These are phyloP conservation scores for Penicillium sp. DNA, from an alignment of 2,329 filamentous ascomycete genomes.

Conservation along the genomic window DNA sequence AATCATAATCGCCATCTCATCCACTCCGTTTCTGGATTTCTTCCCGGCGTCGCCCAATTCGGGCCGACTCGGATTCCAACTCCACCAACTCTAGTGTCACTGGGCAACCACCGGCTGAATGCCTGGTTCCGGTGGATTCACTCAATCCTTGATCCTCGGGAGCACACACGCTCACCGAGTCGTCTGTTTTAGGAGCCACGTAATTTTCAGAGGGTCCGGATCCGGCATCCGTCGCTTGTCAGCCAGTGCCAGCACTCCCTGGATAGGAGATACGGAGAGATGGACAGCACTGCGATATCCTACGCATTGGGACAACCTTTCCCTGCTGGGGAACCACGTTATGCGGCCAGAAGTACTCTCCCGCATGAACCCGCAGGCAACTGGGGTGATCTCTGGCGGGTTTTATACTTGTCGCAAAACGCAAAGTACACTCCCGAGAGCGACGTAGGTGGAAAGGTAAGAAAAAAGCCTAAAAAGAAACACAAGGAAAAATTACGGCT, in stretches of 20 bases:
- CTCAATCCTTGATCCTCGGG: conserved; percentile 21
- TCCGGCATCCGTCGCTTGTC: conserved; percentile 7
- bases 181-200: conserved; percentile 23
- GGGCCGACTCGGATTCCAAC: conserved; percentile 32
- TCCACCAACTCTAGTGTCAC: conserved; percentile 26
- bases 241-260: not conserved
- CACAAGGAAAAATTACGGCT: conserved; percentile 10
- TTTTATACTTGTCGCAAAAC: conserved; percentile 5
- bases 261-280: not conserved
- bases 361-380: conserved; percentile 4
- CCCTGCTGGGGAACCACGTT: not conserved
- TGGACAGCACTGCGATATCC: too few species aligned
- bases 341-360: not conserved
- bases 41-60: conserved; percentile 29
- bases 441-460: not conserved
- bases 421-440: not conserved
- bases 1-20: conserved; percentile 16
- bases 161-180: conserved; percentile 25
- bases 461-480: not conserved
- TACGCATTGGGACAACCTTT: not conserved
- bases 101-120: conserved; percentile 28
- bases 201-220: conserved; percentile 17
- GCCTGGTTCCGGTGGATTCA: conserved; percentile 18
- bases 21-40: conserved; percentile 17
- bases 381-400: not conserved